Evolutionary conservation across 2,329 filamentous ascomycete species (phyloP), one percentile per base, ranked within the genome.

Genomic region (Erysiphe pulchra): DNA sequence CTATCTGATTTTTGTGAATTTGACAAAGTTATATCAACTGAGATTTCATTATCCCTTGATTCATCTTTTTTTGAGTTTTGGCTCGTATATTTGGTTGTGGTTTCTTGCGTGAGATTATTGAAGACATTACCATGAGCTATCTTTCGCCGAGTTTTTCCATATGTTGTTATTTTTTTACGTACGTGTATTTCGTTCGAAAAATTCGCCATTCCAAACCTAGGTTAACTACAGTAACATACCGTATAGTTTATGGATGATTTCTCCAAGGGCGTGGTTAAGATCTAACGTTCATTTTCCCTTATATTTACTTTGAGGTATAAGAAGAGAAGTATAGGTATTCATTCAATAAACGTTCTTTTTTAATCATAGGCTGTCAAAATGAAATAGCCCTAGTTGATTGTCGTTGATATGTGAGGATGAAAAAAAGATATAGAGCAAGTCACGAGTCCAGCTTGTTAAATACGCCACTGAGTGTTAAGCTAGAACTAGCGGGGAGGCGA

Each of bases 141-240:
- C 46, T 50, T 55, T 28, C 56, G 50, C 11, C 47, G 50, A 30
- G 55, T 43, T 46, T 59, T 60, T 1, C 58, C 58, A 49, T 60
- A 60, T 5, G 58, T 60, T 8, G 53, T 48, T 30, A 57, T 49
- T 34, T 50, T 52, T 49, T 57, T 60, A 43, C 55, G 53, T 41
- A 54, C 50, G 12, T 45, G 36, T 8, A 32, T 47, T 7, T 45
- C 40, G 37, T 17, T 14, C 18, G n/a, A 50, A 42, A 54, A 45
- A 6, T 56, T 50, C 17, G 55, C 53, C 57, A 59, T 57, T 12
- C 37, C 37, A 39, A 39, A 4, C 16, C 20, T 24, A 24, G 3
- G 6, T 24, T 24, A 24, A 24, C 16, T 36, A 36, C 16, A 8
- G n/a, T 34, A 36, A 13, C 16, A 13, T 31, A 36, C 16, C 10